Conservation (phyloP, 2,329 filamentous ascomycete species). For the Beauveria scarabaeidicola region DNA sequence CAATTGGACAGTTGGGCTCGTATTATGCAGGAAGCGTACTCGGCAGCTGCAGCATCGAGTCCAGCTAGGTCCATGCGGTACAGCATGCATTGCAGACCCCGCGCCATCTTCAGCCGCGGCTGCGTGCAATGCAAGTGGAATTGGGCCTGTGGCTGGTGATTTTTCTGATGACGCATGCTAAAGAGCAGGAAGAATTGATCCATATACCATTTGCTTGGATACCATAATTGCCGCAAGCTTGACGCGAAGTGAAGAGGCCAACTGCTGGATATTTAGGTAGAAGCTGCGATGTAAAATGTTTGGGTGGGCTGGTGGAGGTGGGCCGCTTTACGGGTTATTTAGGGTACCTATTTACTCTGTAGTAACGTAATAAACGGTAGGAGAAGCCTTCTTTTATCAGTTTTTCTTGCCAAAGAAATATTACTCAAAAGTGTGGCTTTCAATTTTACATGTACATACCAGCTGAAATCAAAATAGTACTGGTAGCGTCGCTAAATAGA, state of each 20-base stretch:
- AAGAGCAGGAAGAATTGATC: not conserved
- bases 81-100: not conserved
- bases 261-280: too few species aligned
- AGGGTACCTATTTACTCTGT: too few species aligned
- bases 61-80: not conserved
- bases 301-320: not conserved
- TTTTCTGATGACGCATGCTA: not conserved
- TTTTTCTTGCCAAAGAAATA: too few species aligned
- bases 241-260: not conserved
- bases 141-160: not conserved
- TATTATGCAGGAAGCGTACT: not conserved
- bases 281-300: not conserved
- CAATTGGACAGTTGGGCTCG: not conserved
- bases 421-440: too few species aligned
- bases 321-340: not conserved
- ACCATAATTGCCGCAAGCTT: not conserved
- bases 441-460: too few species aligned
- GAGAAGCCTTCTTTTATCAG: too few species aligned
- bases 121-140: not conserved
- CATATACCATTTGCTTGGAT: too few species aligned
- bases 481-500: not conserved
- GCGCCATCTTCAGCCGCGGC: slow-evolving; percentile 3
- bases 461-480: not conserved
- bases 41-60: not conserved
- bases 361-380: too few species aligned